Base-by-base conservation (phyloP, 495 filamentous ascomycete species). In the Aspergillus nidulans region DNA sequence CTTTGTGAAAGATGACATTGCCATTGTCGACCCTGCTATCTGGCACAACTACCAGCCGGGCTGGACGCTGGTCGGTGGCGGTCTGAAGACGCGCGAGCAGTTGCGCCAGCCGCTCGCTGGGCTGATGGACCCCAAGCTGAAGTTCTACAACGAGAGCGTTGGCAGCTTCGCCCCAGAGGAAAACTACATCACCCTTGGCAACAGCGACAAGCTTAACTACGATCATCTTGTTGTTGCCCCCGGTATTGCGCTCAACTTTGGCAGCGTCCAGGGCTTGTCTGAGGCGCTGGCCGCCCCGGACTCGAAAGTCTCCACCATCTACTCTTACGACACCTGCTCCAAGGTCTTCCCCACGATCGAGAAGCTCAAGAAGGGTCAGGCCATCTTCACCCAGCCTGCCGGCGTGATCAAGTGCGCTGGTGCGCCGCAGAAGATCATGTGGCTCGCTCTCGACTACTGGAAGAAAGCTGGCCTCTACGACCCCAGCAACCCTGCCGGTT, bases 11-110 rank as follows among this genome's bases (percentile, higher is more conserved):
- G 76, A 85, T 40, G 85, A 88, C 54, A 82, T 88, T 54, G 85
- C 84, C n/a, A 65, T 88, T 36, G 65, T 88, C 43, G 85, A 88
- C 63, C 85, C 84, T 0, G 75, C 85, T 0, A 61, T 75, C 56
- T 83, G 75, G 69, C 85, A 88, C 68, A 78, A 87, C 72, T 88
- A 86, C 69, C 85, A 88, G 66, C 84, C 85, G 2, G 85, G 85
- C 51, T 88, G 85, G 85, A 87, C 85, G 10, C 74, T 88, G 3
- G 84, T 87, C 32, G 84, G 81, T 43, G 82, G 83, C 23, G 85
- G 85, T 13, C 73, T 88, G 41, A 86, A 83, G 62, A 72, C 69
- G 38, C 77, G 81, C 26, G 66, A 82, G 39, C 73, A 80, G 2
- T 71, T 85, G 42, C 76, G 76, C 18, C 69, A 70, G 44, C 81